Conservation (phyloP, 2,329 filamentous ascomycete species). For the Exophiala spinifera region DNA sequence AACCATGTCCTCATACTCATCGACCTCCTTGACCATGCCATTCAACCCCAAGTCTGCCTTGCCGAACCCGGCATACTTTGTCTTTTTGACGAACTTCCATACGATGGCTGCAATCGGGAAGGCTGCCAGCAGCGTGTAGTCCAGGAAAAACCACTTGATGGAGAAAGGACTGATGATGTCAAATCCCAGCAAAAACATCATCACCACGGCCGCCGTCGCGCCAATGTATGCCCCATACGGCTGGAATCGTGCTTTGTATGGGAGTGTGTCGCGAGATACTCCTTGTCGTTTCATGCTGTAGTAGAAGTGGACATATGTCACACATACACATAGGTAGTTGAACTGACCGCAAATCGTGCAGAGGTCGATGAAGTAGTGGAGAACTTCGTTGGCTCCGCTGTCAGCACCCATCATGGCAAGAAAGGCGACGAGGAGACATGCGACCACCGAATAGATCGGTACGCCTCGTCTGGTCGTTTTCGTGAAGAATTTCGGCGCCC, state of each 20-base stretch:
- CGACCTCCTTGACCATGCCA: constrained; percentile 30
- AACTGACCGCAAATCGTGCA: constrained; percentile 33
- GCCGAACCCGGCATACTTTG: constrained; percentile 51
- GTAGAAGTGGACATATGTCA: constrained; percentile 68
- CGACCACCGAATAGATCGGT: constrained; percentile 48
- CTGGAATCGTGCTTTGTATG: constrained; percentile 65
- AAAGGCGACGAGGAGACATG: constrained; percentile 57
- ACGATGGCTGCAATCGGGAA: constrained; percentile 63
- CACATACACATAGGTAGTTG: constrained; percentile 54
- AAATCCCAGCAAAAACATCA: constrained; percentile 55
- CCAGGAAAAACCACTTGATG: constrained; percentile 64
- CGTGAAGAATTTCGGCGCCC: constrained; percentile 46
- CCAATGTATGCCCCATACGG: constrained; percentile 46
- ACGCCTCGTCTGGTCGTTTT: constrained; percentile 61
- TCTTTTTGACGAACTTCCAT: constrained; percentile 66
- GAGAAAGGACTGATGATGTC: constrained; percentile 65
- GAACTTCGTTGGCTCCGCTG: constrained; percentile 59
- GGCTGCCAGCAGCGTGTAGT: constrained; percentile 63
- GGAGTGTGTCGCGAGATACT: constrained; percentile 62
- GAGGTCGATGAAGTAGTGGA: constrained; percentile 41
- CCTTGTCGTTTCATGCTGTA: constrained; percentile 65
- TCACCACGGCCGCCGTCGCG: constrained; percentile 1
- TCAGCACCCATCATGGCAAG: constrained; percentile 69
- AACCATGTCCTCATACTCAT: constrained; percentile 28
- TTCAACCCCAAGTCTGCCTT: constrained; percentile 54